These are phyloP conservation scores for Globisporangium radiosum DNA, from an alignment of 352 stramenopile genomes.

Conservation along the genomic window DNA sequence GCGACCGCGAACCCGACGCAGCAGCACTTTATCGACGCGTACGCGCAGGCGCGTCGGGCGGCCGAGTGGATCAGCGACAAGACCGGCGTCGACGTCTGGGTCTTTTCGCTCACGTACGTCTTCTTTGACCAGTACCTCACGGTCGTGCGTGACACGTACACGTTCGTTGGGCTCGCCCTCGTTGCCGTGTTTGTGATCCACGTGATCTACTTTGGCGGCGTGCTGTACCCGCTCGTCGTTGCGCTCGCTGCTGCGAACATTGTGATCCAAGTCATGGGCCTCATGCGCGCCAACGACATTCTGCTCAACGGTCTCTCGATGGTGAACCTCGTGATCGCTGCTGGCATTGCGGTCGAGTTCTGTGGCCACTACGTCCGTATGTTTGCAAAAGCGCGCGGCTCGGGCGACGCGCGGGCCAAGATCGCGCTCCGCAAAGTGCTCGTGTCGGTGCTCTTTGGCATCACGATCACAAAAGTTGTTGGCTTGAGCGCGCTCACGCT, in stretches of 20 bases:
- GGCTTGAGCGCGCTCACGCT: conserved; percentile 28
- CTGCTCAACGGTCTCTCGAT: conserved; percentile 80
- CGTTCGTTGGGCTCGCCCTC: conserved; percentile 40
- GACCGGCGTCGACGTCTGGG: conserved; percentile 59
- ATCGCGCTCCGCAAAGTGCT: conserved; percentile 30
- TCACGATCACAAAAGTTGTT: conserved; percentile 33
- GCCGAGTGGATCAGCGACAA: conserved; percentile 61
- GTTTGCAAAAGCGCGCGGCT: conserved; percentile 39
- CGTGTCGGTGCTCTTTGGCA: conserved; percentile 37
- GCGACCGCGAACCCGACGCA: conserved; percentile 36
- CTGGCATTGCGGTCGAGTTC: conserved; percentile 80
- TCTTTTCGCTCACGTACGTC: conserved; percentile 49
- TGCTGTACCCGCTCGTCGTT: conserved; percentile 41
- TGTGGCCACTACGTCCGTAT: conserved; percentile 69
- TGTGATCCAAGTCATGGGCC: conserved; percentile 39
- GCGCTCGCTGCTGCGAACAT: conserved; percentile 42
- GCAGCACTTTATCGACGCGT: conserved; percentile 31
- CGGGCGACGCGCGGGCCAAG: conserved; percentile 24
- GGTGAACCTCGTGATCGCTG: conserved; percentile 81
- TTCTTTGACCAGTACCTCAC: conserved; percentile 71
- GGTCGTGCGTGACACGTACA: conserved; percentile 42
- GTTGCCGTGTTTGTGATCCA: conserved; percentile 46
- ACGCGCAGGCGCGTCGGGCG: conserved; percentile 45
- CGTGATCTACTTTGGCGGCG: conserved; percentile 38
- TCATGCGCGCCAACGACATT: conserved; percentile 58